Evolutionary conservation across 257 asterid genomes (phyloP).

Genomic region (Rhazya stricta): DNA sequence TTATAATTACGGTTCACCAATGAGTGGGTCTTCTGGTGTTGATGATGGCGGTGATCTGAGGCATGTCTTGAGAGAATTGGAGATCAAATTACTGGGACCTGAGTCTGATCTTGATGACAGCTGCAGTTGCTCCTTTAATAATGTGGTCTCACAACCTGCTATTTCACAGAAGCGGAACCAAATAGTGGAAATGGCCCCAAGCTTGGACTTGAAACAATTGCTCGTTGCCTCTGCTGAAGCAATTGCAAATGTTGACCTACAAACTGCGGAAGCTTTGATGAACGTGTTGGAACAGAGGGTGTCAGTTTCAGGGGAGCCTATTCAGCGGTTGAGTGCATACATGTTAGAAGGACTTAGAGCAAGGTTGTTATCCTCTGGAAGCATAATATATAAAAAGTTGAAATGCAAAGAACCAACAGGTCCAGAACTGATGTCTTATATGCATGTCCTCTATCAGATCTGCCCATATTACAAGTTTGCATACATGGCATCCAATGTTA

Average conservation of each 20-base stretch:
- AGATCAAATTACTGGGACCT: slow-evolving; percentile 61
- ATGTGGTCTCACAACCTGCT: slow-evolving; percentile 35
- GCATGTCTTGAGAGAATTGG: slow-evolving; percentile 60
- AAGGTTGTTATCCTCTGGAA: slow-evolving; percentile 69
- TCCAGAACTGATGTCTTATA: slow-evolving; percentile 76
- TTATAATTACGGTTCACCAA: slow-evolving; percentile 66
- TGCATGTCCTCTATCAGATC: slow-evolving; percentile 68
- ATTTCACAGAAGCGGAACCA: slow-evolving; percentile 46
- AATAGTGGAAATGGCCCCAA: slow-evolving; percentile 66
- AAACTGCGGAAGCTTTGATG: slow-evolving; percentile 64
- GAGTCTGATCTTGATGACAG: slow-evolving; percentile 66
- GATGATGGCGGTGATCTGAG: slow-evolving; percentile 61
- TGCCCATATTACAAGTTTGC: slow-evolving; percentile 90
- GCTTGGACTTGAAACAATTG: slow-evolving; percentile 62
- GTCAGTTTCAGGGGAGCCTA: slow-evolving; percentile 87
- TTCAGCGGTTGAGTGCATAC: slow-evolving; percentile 78
- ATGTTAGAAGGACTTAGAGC: slow-evolving; percentile 95
- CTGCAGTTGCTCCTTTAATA: slow-evolving; percentile 46
- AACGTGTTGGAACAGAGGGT: slow-evolving; percentile 61
- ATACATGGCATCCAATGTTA: slow-evolving; percentile 66
- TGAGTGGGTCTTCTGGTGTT: slow-evolving; percentile 74
- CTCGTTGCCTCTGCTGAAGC: slow-evolving; percentile 72
- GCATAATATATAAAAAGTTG: slow-evolving; percentile 76
- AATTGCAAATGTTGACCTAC: slow-evolving; percentile 53
- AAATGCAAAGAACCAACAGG: slow-evolving; percentile 86